Conservation (phyloP, 2,329 filamentous ascomycete species). For the Sporothrix brasiliensis region DNA sequence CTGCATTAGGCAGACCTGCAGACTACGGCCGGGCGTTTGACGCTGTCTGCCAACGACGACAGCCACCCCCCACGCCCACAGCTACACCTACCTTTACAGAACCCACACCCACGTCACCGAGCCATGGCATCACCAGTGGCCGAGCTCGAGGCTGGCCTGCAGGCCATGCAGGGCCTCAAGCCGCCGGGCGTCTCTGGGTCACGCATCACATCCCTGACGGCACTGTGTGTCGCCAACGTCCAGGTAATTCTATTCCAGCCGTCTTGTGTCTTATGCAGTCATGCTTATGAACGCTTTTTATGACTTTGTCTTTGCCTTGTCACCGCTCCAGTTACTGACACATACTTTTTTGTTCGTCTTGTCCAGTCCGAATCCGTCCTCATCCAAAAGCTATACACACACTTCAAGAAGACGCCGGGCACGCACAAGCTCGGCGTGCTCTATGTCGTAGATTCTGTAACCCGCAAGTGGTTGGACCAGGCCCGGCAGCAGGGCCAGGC, state of each 20-base stretch:
- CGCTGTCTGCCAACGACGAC: background rate
- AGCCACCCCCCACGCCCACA: background rate
- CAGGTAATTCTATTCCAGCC: constrained; percentile 63
- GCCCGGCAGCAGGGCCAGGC: constrained; percentile 83
- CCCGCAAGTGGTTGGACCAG: constrained; percentile 96
- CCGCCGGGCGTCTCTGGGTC: constrained; percentile 92
- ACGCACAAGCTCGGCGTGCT: constrained; percentile 98
- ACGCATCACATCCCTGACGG: constrained; percentile 84
- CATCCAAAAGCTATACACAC: constrained; percentile 94
- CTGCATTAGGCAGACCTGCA: constrained; percentile 10
- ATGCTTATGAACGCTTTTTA: background rate
- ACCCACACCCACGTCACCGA: background rate
- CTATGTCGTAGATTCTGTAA: constrained; percentile 99
- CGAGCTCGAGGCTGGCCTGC: constrained; percentile 86
- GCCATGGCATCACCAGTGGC: constrained; percentile 79
- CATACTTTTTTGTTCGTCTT: constrained; percentile 35
- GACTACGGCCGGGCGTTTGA: background rate
- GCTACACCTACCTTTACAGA: background rate
- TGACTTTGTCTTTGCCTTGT: background rate
- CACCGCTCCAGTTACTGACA: background rate
- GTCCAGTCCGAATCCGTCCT: constrained; percentile 85
- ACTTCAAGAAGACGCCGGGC: constrained; percentile 91
- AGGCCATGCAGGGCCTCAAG: constrained; percentile 89
- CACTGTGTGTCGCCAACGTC: constrained; percentile 84
- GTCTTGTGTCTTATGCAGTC: background rate